A percentile compares a stretch with the other conserved stretches of the same genome.
Evolutionary conservation across 2,329 filamentous ascomycete species (phyloP).

Genomic region (Eutypella sp.): DNA sequence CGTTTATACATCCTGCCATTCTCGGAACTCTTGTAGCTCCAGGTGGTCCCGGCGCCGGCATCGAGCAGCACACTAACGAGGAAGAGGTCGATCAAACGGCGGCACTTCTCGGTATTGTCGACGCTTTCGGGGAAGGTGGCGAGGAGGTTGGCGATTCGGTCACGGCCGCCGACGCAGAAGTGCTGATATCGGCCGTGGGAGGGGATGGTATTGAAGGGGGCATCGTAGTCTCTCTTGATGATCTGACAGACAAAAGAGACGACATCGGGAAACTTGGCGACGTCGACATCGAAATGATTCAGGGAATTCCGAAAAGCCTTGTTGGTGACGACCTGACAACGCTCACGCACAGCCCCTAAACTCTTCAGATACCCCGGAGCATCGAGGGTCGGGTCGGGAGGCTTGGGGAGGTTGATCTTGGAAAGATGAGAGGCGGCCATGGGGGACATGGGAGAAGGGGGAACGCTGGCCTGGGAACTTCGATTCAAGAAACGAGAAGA

Average conservation of each 20-base stretch:
- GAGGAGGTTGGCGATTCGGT: conserved; percentile 34
- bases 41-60: conserved; percentile 82
- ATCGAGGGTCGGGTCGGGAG: conserved; percentile 82
- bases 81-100: conserved; percentile 56
- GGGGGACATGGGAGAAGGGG: conserved; percentile 43
- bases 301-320: conserved; percentile 75
- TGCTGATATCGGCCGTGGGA: conserved; percentile 59
- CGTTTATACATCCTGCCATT: conserved; percentile 77
- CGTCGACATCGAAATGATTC: conserved; percentile 83
- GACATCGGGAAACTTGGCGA: conserved; percentile 76
- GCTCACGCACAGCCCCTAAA: conserved; percentile 79
- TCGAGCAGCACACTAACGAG: conserved; percentile 76
- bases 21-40: conserved; percentile 90
- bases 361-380: conserved; percentile 88
- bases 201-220: conserved; percentile 39
- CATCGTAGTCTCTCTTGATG: conserved; percentile 58
- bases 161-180: conserved; percentile 51
- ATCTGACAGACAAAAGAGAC: conserved; percentile 86
- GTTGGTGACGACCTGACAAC: conserved; percentile 66
- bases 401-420: conserved; percentile 74
- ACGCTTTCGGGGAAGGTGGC: conserved; percentile 28
- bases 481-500: no score
- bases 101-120: conserved; percentile 34
- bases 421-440: conserved; percentile 52
- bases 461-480: conserved; percentile 45